Base-by-base conservation (phyloP, 192 early-diverging fungal species). In the Haplosporangium gracile region DNA sequence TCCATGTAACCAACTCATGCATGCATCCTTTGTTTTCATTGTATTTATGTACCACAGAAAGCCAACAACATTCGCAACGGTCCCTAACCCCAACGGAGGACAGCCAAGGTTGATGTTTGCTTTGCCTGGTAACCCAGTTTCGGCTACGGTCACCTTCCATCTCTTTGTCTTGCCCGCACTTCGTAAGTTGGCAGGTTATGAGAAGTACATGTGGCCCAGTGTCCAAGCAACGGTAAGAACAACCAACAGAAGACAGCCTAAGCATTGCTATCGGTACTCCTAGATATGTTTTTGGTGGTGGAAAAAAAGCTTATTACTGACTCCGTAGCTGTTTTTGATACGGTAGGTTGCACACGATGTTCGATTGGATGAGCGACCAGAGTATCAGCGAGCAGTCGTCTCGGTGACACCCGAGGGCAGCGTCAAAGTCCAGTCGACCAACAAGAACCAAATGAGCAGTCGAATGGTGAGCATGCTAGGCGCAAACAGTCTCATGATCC, bases 51-150 rank as follows among this genome's bases (percentile, higher is more conserved):
- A 34, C 20, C 29, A 20, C 76, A 95, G 95, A 18, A 98, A 98
- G 90, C 98, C 98, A 13, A 98, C 97, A 0, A 98, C 97, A 11
- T 99, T 99, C 92, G 97, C 96, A 0, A 95, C 95, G 2, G 78
- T 97, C 24, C 87, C 90, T 0, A 26, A 74, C 36, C 85, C 80
- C 11, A 82, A 72, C 47, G 82, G 77, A n/a, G 72, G 65, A 32
- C 65, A 80, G 76, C 60, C 83, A 4, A 93, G 94, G 53, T 89
- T 98, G 42, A 79, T 98, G 18, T 99, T 98, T 92, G 94, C 93
- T 18, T 83, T 99, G 74, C 97, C 98, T 0, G 98, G 98, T 5
- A 99, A 99, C 84, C 98, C 98, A 5, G 97, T 96, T 0, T 99
- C 98, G 51, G 95, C 96, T 0, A 85, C 92, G 70, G 97, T 98